Evolutionary conservation across 495 filamentous ascomycete genomes (phyloP).

Genomic region (Penicillium arizonense): DNA sequence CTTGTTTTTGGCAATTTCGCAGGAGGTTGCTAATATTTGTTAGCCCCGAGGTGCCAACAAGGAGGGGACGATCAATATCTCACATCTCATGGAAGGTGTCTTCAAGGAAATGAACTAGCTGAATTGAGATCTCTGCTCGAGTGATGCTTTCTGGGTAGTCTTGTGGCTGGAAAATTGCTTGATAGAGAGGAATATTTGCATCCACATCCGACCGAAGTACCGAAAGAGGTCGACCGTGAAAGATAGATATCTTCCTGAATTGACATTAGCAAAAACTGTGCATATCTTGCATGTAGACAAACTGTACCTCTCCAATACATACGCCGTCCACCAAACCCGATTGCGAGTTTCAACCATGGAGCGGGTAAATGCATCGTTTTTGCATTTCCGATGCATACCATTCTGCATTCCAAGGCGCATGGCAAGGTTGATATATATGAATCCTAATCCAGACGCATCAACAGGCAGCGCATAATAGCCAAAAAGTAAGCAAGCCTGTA

Average conservation of each 20-base stretch:
- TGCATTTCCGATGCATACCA: conserved; percentile 40
- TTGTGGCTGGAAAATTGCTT: conserved; percentile 1
- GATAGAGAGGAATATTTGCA: conserved; percentile 26
- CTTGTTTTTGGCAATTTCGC: conserved; percentile 12
- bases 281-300: too few relatives aligned
- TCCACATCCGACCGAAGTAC: conserved; percentile 31
- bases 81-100: conserved; percentile 28
- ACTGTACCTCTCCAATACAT: conserved; percentile 32
- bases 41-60: background rate
- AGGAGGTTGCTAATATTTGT: conserved; percentile 14
- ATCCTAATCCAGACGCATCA: conserved; percentile 37
- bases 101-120: conserved; percentile 25
- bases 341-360: conserved; percentile 34
- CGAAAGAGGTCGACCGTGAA: conserved; percentile 39
- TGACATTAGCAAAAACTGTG: background rate
- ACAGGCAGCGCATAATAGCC: conserved; percentile 36
- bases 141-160: conserved; percentile 3
- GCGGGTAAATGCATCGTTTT: conserved; percentile 19
- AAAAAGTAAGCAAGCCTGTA: conserved; percentile 39
- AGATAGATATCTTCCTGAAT: conserved; percentile 23
- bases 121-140: conserved; percentile 18
- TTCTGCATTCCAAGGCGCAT: conserved; percentile 41
- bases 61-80: background rate
- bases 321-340: conserved; percentile 41
- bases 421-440: conserved; percentile 36